These are phyloP conservation scores for Zoysia matrella DNA, from an alignment of 202 grass and related monocot species.

Conservation along the genomic window DNA sequence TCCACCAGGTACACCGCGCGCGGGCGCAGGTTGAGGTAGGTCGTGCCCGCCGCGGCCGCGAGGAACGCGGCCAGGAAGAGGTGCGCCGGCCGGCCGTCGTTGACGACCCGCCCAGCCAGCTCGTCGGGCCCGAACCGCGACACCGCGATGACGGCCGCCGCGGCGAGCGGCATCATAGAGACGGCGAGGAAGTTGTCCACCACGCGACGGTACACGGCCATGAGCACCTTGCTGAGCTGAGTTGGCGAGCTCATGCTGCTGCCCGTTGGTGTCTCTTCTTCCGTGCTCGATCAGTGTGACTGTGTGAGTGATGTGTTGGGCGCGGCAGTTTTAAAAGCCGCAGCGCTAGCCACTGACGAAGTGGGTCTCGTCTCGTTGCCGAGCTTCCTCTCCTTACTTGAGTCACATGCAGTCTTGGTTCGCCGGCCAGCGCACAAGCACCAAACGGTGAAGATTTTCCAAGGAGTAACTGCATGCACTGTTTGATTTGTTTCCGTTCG, in stretches of 20 bases:
- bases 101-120: conserved; percentile 12
- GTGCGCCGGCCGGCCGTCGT: conserved; percentile 30
- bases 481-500: not conserved
- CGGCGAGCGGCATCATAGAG: conserved; percentile 24
- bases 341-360: too few relatives aligned
- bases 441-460: not conserved
- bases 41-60: conserved; percentile 33
- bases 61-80: conserved; percentile 52
- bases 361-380: too few relatives aligned
- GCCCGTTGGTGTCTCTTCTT: not conserved
- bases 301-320: not conserved
- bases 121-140: conserved; percentile 33
- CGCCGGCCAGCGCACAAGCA: not conserved
- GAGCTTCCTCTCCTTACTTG: too few relatives aligned
- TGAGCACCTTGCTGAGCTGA: conserved; percentile 24
- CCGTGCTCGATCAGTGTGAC: not conserved
- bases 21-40: conserved; percentile 41
- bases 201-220: conserved; percentile 34
- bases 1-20: not conserved
- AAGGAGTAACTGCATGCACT: not conserved
- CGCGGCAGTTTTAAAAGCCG: too few relatives aligned
- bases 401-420: not conserved
- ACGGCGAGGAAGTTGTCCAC: conserved; percentile 48
- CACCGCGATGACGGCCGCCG: not conserved
- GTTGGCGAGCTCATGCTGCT: conserved; percentile 35